Base-by-base conservation (phyloP, 108 stramenopile species). In the Nitzschia palea region DNA sequence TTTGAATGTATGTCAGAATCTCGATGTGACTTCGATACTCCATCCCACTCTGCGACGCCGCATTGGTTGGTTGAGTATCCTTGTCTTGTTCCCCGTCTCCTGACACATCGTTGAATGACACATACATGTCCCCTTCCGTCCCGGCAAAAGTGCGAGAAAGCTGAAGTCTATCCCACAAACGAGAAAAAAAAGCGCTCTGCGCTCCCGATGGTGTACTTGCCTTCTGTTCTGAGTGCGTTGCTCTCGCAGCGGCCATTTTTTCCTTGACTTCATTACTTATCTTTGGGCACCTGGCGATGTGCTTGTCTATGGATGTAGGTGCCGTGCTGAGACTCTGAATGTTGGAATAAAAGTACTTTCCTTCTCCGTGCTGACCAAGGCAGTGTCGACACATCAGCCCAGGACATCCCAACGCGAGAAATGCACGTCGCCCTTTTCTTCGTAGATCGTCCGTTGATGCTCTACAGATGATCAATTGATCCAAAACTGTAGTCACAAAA, bases 361-460 rank as follows among this genome's bases (percentile, higher is more conserved):
- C 82, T 37, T 76, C 76, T 1, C 82, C 80, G n/a, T 47, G 36
- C 0, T 35, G 9, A 28, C 82, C 82, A 20, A 66, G 32, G 40
- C 82, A 83, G 27, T 80, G 82, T 3, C 71, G 70, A 53, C 82
- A 83, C 22, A 73, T 63, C n/a, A 79, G 45, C n/a, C 76, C 78
- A 2, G 72, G 68, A 14, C 37, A 45, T 15, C 82, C 82, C 6
- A 79, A 40, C 32, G 55, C 45, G 31, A 74, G 62, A 43, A 60
- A 40, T 12, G 32, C 27, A 3, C 61, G 55, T 27, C 77, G 56
- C 36, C 65, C 53, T 33, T 71, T 74, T 31, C 52, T 61, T 14
- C 22, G 65, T 12, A 51, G 18, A 35, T 83, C 78, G 0, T 66
- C 71, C 2, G 33, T 45, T 2, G 78, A 74, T 20, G 82, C 78